Conservation (phyloP, 768 basidiomycete genomes). For the Tulasnella sp. region DNA sequence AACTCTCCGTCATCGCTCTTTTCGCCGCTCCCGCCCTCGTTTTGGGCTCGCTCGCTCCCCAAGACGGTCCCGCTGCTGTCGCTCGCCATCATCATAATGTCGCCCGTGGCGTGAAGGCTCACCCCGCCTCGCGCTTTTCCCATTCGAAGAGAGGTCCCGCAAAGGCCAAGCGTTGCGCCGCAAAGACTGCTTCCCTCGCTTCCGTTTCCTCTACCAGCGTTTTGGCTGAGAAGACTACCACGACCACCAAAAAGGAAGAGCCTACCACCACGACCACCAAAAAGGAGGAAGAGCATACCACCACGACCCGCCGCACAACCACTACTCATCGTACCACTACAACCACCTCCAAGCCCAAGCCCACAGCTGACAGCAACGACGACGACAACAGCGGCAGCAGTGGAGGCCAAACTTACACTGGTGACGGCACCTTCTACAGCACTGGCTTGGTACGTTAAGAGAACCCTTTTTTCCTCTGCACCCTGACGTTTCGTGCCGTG, state of each 20-base stretch:
- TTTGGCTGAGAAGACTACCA: not conserved
- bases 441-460: conserved; percentile 21
- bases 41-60: no score
- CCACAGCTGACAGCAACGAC: not conserved
- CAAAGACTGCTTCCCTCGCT: not conserved
- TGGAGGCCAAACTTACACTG: not conserved
- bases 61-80: no score
- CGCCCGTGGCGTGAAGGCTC: no score
- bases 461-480: not conserved
- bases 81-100: no score
- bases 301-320: not conserved
- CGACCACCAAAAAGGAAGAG: not conserved
- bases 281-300: not conserved
- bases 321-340: conserved; percentile 14
- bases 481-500: not conserved
- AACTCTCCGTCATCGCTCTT: no score
- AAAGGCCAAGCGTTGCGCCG: not conserved
- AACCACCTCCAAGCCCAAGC: not conserved
- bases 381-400: not conserved
- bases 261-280: conserved; percentile 3
- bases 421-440: conserved; percentile 29
- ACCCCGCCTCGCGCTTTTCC: no score
- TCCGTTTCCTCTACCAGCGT: conserved; percentile 9
- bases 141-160: not conserved
- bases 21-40: no score